Evolutionary conservation across 2,329 filamentous ascomycete species (phyloP).

Genomic region (Zasmidium angulare): DNA sequence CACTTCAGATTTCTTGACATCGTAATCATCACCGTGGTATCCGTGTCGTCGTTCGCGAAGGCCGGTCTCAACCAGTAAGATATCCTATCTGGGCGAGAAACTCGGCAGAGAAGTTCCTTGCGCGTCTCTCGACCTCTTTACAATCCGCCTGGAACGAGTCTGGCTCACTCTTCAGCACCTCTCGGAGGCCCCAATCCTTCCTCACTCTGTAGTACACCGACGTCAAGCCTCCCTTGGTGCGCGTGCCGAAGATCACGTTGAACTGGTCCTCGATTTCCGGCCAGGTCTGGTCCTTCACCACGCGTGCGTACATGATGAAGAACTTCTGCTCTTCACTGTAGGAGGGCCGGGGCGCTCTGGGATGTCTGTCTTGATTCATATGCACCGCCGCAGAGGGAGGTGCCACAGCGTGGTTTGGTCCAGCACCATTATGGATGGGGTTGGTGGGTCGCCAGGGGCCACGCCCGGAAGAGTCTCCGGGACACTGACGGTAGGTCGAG

Average conservation of each 20-base stretch:
- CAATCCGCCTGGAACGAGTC: constrained; percentile 28
- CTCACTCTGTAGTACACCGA: constrained; percentile 37
- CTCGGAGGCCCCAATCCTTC: constrained; percentile 33
- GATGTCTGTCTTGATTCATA: constrained; percentile 15
- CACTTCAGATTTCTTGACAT: no score
- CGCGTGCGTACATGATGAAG: constrained; percentile 34
- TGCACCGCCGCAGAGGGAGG: not conserved
- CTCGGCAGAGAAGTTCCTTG: constrained; percentile 28
- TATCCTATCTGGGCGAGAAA: constrained; percentile 33
- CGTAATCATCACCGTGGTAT: not conserved
- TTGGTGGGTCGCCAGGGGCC: no score
- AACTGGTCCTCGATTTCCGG: constrained; percentile 32
- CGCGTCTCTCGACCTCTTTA: constrained; percentile 27
- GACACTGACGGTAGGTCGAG: not conserved
- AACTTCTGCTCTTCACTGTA: constrained; percentile 39
- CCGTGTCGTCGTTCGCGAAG: not conserved
- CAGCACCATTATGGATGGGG: not conserved
- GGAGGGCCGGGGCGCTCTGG: constrained; percentile 29
- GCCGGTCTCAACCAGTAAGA: constrained; percentile 6
- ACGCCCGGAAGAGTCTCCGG: not conserved
- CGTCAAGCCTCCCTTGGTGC: constrained; percentile 34
- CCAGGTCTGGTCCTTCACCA: constrained; percentile 31
- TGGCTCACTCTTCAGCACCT: constrained; percentile 33
- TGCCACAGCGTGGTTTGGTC: not conserved
- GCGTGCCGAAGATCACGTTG: constrained; percentile 24